Base-by-base conservation (phyloP, 2,329 filamentous ascomycete species). In the Cercospora sesami region DNA sequence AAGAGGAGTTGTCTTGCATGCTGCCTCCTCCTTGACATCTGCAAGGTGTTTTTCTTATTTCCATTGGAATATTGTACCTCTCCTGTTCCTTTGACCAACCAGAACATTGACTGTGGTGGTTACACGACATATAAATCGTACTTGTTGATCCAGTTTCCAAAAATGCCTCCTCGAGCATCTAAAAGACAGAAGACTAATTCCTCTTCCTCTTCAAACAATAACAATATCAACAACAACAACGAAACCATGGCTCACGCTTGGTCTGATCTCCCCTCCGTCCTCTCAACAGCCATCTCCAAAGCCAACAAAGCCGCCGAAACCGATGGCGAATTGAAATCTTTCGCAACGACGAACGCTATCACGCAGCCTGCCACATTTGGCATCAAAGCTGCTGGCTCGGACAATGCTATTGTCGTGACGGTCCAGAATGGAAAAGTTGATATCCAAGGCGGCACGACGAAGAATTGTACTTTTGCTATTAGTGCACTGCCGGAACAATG, bases 401-500 rank as follows among this genome's bases (percentile, higher is more conserved):
- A 74, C 36, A 74, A 72, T 33, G 70, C 73, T 8, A 72, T 78
- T 23, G 61, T 78, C n/a, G 68, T 75, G 5, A 76, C 73, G 5
- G 75, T 78, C 12, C 69, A 66, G 16, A 76, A 78, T 48, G 75
- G 74, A 42, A 75, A 75, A 45, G 69, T 71, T 16, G 66, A 75
- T 4, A 71, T 78, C 61, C 33, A 62, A 12, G 67, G 69, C 39
- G 76, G 77, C 5, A 71, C 59, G 3, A 63, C 74, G 4, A 68
- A 72, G 12, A 66, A 73, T 6, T 73, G 73, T 30, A 53, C 78
- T 0, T 83, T 83, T 71, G 77, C 75, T 0, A 77, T 83, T 4
- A 78, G 77, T 21, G 81, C 81, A 10, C 73, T 80, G 2, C 80
- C 81, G 3, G 80, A 83, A 68, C 81, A 83, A 75, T 83, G 81